phyloP scores from a whole-genome alignment of 1,139 yeast species.

The Hyphopichia wangnamkhiaoensis region DNA sequence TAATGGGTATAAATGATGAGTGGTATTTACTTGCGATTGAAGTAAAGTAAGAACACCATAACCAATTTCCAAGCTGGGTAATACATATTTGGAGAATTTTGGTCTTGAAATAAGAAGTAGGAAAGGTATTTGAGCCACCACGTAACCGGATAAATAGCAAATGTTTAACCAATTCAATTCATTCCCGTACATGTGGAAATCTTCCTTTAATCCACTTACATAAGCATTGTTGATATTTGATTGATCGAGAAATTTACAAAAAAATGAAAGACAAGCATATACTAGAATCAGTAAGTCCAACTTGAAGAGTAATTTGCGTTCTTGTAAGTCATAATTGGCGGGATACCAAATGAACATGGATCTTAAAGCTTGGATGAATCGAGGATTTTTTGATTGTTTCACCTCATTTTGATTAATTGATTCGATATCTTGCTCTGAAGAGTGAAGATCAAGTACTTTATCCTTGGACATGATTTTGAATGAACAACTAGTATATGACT shows the following conservation, averaged over 20 bases:
- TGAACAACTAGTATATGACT: too few species aligned
- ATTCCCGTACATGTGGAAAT: conserved; percentile 24
- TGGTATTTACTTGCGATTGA: background rate
- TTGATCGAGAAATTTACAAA: conserved; percentile 47
- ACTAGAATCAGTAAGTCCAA: conserved; percentile 37
- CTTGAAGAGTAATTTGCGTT: conserved; percentile 29
- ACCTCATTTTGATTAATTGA: too few species aligned
- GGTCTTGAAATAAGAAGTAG: conserved; percentile 9
- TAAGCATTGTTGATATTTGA: conserved; percentile 37
- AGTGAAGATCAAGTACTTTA: too few species aligned
- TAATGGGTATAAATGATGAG: background rate
- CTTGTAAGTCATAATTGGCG: background rate
- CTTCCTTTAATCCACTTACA: conserved; percentile 39
- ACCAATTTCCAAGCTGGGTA: background rate
- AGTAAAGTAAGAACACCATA: background rate
- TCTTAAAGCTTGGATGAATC: background rate
- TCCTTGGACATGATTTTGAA: too few species aligned
- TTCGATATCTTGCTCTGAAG: too few species aligned
- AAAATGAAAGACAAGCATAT: conserved; percentile 36
- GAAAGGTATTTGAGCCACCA: conserved; percentile 20
- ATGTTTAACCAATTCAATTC: conserved; percentile 35
- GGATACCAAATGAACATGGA: background rate
- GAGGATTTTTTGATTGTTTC: background rate
- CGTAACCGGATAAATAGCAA: conserved; percentile 32
- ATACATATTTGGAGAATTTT: conserved; percentile 2